A percentile compares a stretch with the other conserved stretches of the same genome.
phyloP scores from a whole-genome alignment of 768 basidiomycete genomes.

The Mycena maculata region DNA sequence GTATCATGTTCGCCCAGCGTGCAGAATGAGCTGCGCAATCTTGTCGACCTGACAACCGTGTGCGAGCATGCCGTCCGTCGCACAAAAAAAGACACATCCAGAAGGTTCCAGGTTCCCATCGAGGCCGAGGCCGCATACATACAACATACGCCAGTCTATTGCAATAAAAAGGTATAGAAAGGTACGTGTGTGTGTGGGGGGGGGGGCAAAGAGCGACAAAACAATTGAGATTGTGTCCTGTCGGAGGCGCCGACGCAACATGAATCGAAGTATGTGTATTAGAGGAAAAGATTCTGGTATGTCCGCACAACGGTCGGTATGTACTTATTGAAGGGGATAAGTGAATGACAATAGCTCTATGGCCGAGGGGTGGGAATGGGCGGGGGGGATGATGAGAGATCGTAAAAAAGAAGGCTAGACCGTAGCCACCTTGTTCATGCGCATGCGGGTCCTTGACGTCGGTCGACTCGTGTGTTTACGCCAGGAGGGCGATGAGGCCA shows the following conservation, averaged over 20 bases:
- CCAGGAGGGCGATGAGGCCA: constrained; percentile 56
- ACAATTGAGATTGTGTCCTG: constrained; percentile 13
- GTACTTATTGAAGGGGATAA: constrained; percentile 34
- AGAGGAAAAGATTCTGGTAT: constrained; percentile 16
- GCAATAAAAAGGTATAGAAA: constrained; percentile 29
- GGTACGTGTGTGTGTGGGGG: constrained; percentile 13
- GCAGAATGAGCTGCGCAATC: too few species aligned
- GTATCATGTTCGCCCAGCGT: too few species aligned
- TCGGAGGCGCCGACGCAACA: constrained; percentile 2
- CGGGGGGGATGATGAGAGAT: constrained; percentile 11
- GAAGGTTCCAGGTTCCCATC: constrained; percentile 7
- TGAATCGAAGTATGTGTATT: constrained; percentile 21
- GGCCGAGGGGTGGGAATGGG: constrained; percentile 15
- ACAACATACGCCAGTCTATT: constrained; percentile 26
- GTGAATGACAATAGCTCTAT: constrained; percentile 34
- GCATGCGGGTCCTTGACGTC: constrained; percentile 13
- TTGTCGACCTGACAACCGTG: too few species aligned
- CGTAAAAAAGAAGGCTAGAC: constrained; percentile 18
- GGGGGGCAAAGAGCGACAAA: constrained; percentile 9
- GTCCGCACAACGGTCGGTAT: constrained; percentile 25
- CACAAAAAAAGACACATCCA: background rate
- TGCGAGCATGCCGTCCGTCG: too few species aligned
- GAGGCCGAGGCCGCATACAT: constrained; percentile 4
- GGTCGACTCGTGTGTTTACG: constrained; percentile 45
- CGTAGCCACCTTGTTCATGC: constrained; percentile 34